phyloP scores from a whole-genome alignment of 1,284 basidiomycete genomes.

The Boletellus deceptivus region DNA sequence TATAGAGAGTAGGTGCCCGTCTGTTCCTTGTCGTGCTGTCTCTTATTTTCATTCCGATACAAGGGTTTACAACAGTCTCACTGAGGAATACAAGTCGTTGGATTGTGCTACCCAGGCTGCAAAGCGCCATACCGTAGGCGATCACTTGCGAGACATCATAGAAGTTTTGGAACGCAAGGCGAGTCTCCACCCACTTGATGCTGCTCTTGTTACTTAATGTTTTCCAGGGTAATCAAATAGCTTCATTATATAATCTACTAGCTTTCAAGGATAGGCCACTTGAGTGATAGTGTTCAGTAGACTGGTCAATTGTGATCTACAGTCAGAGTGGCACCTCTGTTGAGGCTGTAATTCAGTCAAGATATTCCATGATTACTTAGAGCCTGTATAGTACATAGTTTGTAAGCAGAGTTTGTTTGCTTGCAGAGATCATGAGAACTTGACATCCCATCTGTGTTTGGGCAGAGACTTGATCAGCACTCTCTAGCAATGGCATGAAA shows the following conservation, averaged over 20 bases:
- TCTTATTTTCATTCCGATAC: slow-evolving; percentile 5
- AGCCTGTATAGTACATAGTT: too few species aligned
- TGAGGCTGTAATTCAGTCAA: too few species aligned
- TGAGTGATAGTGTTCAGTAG: slow-evolving; percentile 10
- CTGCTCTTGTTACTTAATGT: slow-evolving; percentile 1
- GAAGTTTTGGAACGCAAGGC: slow-evolving; percentile 88
- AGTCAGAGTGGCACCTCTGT: too few species aligned
- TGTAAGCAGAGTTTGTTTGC: too few species aligned
- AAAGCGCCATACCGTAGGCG: slow-evolving; percentile 78
- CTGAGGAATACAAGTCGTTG: slow-evolving; percentile 87
- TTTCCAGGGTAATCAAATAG: slow-evolving; percentile 81
- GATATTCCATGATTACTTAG: too few species aligned
- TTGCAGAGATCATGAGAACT: too few species aligned
- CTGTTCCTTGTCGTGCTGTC: slow-evolving; percentile 1
- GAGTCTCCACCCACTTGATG: slow-evolving; percentile 10
- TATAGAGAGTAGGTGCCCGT: slow-evolving; percentile 69
- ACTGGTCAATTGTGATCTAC: neutral
- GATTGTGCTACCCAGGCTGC: slow-evolving; percentile 77
- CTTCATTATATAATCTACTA: slow-evolving; percentile 77
- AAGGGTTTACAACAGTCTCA: slow-evolving; percentile 84
- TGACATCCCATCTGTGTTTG: too few species aligned
- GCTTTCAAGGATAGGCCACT: slow-evolving; percentile 65
- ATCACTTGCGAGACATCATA: slow-evolving; percentile 85
- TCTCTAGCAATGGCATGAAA: too few species aligned
- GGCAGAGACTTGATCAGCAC: too few species aligned